Base-by-base conservation (phyloP, 176 grass and related monocot genomes). In the Canna indica region DNA sequence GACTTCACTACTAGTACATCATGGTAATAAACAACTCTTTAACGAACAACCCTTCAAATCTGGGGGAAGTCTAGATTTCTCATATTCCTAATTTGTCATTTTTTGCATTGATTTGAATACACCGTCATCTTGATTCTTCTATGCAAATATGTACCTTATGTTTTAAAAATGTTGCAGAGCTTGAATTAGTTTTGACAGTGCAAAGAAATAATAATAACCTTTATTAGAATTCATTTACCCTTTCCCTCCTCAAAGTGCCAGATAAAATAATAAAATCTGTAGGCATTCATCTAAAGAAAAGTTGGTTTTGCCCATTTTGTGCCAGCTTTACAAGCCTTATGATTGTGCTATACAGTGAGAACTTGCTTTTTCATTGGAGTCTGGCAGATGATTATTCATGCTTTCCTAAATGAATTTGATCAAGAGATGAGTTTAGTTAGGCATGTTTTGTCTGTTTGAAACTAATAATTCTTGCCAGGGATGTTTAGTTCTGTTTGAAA, bases 1-100 rank as follows among this genome's bases (percentile, higher is more conserved):
- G 88, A 97, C 93, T 47, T 74, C 89, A 77, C 72, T 97, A 33
- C 82, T 97, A 76, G 91, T 90, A 84, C 93, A 92, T 83, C 82
- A 85, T 81, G 93, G 93, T 92, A 78, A 30, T 69, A 73, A 47
- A 64, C 78, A 16, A 38, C 24, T 10, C n/a, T 71, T 20, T 20
- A 38, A 42, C 9, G 20, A 27, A 27, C n/a, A 30, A 41, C 25
- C 34, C 22, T 59, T 35, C 36, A 38, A 33, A 29, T 39, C 14
- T 42, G 0, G 28, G 24, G 35, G 25, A 28, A 14, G 28, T 59
- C n/a, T 42, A 27, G 9, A 35, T 42, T 59, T 22, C 11, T 39
- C 20, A 59, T 73, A 12, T 8, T 71, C 6, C 10, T 47, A 34
- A 53, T 14, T 18, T 3, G 25, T 41, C 33, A 24, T 67, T 25